A percentile compares a stretch with the other conserved stretches of the same genome.
These are phyloP conservation scores for Heritiera fomes DNA, from an alignment of 345 rosid genomes.

Conservation along the genomic window DNA sequence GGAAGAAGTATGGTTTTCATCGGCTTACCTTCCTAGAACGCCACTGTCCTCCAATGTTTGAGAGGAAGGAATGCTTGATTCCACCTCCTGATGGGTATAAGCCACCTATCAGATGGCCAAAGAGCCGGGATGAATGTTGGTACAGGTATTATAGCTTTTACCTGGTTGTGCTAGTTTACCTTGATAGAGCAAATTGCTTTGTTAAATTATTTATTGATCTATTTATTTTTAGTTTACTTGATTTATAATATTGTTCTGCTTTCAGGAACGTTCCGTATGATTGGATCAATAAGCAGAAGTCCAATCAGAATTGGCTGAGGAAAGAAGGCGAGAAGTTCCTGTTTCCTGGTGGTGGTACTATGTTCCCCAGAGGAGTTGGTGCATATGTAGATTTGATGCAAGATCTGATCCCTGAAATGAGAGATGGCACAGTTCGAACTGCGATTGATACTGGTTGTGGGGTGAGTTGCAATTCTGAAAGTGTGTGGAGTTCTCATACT, in stretches of 20 bases:
- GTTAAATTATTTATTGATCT: not conserved
- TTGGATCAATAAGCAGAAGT: slow-evolving; percentile 97
- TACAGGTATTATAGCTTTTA: slow-evolving; percentile 63
- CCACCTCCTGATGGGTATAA: slow-evolving; percentile 98
- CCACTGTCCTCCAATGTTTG: slow-evolving; percentile 87
- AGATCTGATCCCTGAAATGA: slow-evolving; percentile 93
- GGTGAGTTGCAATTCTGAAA: slow-evolving; percentile 45
- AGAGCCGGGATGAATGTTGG: slow-evolving; percentile 91
- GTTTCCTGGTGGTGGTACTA: slow-evolving; percentile 98
- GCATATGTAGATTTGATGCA: slow-evolving; percentile 94
- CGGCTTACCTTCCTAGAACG: slow-evolving; percentile 95
- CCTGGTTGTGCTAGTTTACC: not conserved
- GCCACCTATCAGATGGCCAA: slow-evolving; percentile 92
- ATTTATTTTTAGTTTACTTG: not conserved
- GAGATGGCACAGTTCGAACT: slow-evolving; percentile 83
- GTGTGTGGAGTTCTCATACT: not conserved
- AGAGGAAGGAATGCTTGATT: slow-evolving; percentile 85
- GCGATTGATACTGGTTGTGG: slow-evolving; percentile 99
- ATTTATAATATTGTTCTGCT: slow-evolving; percentile 24
- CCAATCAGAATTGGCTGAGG: slow-evolving; percentile 94
- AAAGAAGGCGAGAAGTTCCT: slow-evolving; percentile 89
- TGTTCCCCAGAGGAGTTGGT: slow-evolving; percentile 95
- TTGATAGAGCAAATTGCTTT: slow-evolving; percentile 11
- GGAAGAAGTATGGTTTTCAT: slow-evolving; percentile 85
- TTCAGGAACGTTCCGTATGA: slow-evolving; percentile 95